Conservation (phyloP, 1,139 yeast genomes). For the Yamadazyma friedrichii region DNA sequence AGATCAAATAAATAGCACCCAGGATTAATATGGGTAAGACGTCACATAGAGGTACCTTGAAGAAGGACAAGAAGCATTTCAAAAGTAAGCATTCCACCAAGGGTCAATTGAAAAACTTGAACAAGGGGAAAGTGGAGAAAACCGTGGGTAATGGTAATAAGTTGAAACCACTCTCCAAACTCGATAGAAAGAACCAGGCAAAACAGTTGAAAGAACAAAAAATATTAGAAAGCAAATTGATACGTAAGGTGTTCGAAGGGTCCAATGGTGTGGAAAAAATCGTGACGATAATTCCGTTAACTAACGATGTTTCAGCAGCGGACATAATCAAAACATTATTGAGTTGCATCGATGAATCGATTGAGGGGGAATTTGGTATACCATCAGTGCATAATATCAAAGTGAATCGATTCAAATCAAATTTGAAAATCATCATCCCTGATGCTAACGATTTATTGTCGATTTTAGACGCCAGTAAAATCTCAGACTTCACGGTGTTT, state of each 20-base stretch:
- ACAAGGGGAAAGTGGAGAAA: slow-evolving; percentile 88
- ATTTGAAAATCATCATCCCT: slow-evolving; percentile 73
- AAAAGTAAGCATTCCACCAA: slow-evolving; percentile 92
- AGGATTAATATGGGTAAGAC: background rate
- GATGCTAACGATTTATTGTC: slow-evolving; percentile 64
- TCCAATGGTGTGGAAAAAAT: slow-evolving; percentile 78
- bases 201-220: slow-evolving; percentile 78
- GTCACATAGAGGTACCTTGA: slow-evolving; percentile 78
- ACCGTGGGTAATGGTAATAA: slow-evolving; percentile 37
- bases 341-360: slow-evolving; percentile 14
- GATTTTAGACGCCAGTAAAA: slow-evolving; percentile 81
- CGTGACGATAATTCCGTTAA: slow-evolving; percentile 75
- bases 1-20: background rate
- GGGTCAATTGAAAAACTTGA: slow-evolving; percentile 73
- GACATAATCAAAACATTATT: slow-evolving; percentile 57
- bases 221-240: slow-evolving; percentile 49
- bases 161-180: slow-evolving; percentile 51
- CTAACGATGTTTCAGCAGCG: slow-evolving; percentile 63
- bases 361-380: slow-evolving; percentile 28
- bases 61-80: slow-evolving; percentile 84
- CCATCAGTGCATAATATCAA: slow-evolving; percentile 52
- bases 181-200: slow-evolving; percentile 75
- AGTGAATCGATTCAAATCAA: slow-evolving; percentile 69
- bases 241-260: slow-evolving; percentile 77
- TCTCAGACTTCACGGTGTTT: slow-evolving; percentile 85